These are phyloP conservation scores for Gossypium sturtianum DNA, from an alignment of 345 rosid species.

Conservation along the genomic window DNA sequence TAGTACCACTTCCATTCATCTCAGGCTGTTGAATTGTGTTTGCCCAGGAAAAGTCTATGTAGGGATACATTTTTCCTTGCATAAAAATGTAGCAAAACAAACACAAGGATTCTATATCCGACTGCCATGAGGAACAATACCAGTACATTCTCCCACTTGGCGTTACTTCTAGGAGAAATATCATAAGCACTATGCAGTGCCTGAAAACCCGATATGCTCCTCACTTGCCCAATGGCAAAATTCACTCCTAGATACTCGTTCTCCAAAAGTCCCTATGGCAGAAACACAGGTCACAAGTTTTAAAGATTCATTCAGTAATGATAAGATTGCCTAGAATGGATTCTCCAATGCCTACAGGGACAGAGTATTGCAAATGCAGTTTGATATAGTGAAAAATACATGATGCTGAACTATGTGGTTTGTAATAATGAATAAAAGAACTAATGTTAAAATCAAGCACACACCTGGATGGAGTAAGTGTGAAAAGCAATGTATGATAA, in stretches of 20 bases:
- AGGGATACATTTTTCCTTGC: slow-evolving; percentile 31
- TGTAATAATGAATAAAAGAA: neutral
- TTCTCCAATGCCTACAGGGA: neutral
- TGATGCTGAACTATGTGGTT: neutral
- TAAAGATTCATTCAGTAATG: slow-evolving; percentile 1
- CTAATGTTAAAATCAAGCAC: neutral
- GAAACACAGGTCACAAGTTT: slow-evolving; percentile 1
- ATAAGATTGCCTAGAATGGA: neutral
- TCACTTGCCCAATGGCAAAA: slow-evolving; percentile 83
- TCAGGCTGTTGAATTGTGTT: slow-evolving; percentile 31
- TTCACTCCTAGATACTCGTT: slow-evolving; percentile 82
- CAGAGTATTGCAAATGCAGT: neutral
- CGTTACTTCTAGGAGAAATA: slow-evolving; percentile 58
- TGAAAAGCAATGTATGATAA: slow-evolving; percentile 79
- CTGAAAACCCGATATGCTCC: slow-evolving; percentile 79
- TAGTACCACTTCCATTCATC: slow-evolving; percentile 27
- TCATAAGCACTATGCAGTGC: slow-evolving; percentile 68
- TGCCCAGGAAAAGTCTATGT: slow-evolving; percentile 28
- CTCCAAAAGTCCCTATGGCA: slow-evolving; percentile 76
- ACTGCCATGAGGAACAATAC: slow-evolving; percentile 77
- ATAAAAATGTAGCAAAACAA: slow-evolving; percentile 49
- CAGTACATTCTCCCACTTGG: slow-evolving; percentile 87
- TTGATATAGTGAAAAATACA: neutral
- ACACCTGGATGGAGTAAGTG: slow-evolving; percentile 83
- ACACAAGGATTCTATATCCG: slow-evolving; percentile 59